Conservation (phyloP, 2,329 filamentous ascomycete species). For the Dichotomopilus funicola region DNA sequence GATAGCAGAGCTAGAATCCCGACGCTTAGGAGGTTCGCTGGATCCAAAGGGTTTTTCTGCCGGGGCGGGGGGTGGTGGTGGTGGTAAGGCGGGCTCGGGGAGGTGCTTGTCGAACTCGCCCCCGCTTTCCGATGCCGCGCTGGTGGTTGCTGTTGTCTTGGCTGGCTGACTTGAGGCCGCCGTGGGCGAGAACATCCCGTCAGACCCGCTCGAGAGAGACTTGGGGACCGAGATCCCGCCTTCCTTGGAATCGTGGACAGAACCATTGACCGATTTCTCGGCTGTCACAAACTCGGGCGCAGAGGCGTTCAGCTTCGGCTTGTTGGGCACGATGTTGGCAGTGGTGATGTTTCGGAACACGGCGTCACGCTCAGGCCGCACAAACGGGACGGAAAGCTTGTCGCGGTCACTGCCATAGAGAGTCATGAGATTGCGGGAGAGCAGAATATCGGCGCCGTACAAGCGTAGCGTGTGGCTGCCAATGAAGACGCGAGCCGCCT, state of each 20-base stretch:
- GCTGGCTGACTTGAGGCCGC: constrained; percentile 30
- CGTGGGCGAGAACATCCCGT: constrained; percentile 32
- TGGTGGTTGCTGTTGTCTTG: constrained; percentile 27
- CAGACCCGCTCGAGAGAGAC: constrained; percentile 24
- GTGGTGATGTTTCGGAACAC: constrained; percentile 73
- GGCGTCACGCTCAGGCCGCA: constrained; percentile 80
- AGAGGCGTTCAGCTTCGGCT: constrained; percentile 50
- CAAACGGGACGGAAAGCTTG: constrained; percentile 84
- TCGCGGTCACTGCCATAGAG: constrained; percentile 81
- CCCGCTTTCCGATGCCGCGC: constrained; percentile 38
- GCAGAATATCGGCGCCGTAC: constrained; percentile 83
- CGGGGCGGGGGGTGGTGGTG: constrained; percentile 11
- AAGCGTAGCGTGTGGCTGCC: constrained; percentile 81
- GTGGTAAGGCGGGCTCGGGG: constrained; percentile 24
- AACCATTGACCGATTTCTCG: constrained; percentile 23
- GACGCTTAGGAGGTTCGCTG: constrained; percentile 28
- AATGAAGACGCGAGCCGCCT: constrained; percentile 75
- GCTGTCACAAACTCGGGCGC: constrained; percentile 40
- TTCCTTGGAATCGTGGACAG: constrained; percentile 14
- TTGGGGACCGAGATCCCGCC: constrained; percentile 24
- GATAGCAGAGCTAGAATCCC: constrained; percentile 49
- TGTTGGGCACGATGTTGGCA: constrained; percentile 47
- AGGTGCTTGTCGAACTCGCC: constrained; percentile 37
- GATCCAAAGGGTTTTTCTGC: constrained; percentile 26
- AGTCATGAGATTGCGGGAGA: constrained; percentile 85